phyloP scores from a whole-genome alignment of 2,329 filamentous ascomycete genomes.

The Cryphonectria japonica region DNA sequence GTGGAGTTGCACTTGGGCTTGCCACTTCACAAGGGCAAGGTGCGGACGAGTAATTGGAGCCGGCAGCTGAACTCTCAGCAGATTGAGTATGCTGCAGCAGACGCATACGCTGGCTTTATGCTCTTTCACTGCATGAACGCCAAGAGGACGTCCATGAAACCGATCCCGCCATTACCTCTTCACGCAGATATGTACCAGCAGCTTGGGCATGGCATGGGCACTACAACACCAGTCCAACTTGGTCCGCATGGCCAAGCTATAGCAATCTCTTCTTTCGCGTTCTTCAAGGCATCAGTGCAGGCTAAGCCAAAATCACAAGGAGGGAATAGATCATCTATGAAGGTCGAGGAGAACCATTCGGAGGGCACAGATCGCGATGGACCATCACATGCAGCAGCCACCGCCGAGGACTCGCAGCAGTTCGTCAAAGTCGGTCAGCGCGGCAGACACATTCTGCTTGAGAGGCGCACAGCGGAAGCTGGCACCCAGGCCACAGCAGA shows the following conservation, averaged over 20 bases:
- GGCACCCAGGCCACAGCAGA: neutral
- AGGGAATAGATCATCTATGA: too few species aligned
- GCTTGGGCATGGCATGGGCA: constrained; percentile 51
- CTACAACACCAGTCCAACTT: neutral
- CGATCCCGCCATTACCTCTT: constrained; percentile 71
- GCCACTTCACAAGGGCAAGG: constrained; percentile 75
- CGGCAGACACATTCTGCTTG: constrained; percentile 14
- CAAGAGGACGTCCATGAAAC: constrained; percentile 66
- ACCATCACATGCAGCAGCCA: neutral
- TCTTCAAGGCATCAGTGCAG: neutral
- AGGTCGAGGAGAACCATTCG: neutral
- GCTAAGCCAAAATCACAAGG: neutral
- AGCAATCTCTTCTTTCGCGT: constrained; percentile 7
- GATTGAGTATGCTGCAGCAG: constrained; percentile 75
- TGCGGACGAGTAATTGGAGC: constrained; percentile 78
- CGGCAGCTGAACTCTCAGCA: constrained; percentile 65
- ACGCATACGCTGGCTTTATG: constrained; percentile 79
- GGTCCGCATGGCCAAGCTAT: neutral
- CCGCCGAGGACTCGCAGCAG: neutral
- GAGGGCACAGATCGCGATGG: neutral
- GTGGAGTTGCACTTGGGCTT: constrained; percentile 72
- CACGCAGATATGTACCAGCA: constrained; percentile 69
- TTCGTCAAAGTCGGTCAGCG: constrained; percentile 11
- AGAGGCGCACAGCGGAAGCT: neutral
- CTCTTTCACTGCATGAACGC: constrained; percentile 74